A percentile compares a stretch with the other conserved stretches of the same genome.
Evolutionary conservation across 1,284 basidiomycete species (phyloP).

Genomic region (Naganishia cerealis): DNA sequence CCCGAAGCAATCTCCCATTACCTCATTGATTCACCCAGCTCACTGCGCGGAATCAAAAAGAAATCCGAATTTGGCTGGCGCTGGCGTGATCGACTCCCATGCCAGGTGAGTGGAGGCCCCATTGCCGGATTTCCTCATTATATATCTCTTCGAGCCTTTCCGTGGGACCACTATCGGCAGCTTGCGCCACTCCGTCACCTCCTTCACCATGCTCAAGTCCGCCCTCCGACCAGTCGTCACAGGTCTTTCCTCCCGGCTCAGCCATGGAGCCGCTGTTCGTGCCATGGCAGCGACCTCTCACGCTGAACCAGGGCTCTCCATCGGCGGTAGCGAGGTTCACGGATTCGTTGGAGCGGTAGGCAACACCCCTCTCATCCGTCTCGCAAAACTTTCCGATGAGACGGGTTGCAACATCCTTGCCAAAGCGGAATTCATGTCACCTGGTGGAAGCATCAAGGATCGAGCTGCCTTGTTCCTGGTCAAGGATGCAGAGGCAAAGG

Average conservation of each 20-base stretch:
- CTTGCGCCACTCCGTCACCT: not conserved
- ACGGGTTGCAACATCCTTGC: constrained; percentile 87
- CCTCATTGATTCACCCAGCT: not conserved
- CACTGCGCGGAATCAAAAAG: not conserved
- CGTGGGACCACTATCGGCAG: not conserved
- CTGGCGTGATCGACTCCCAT: not conserved
- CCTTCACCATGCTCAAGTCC: constrained; percentile 24
- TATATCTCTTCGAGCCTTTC: not conserved
- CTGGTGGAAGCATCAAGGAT: constrained; percentile 98
- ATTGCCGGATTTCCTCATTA: constrained; percentile 1
- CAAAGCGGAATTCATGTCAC: constrained; percentile 97
- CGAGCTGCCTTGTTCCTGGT: constrained; percentile 90
- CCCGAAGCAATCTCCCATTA: not conserved
- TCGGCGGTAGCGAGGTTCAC: constrained; percentile 28
- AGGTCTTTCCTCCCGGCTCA: not conserved
- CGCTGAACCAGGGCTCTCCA: constrained; percentile 1
- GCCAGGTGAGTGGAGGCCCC: not conserved
- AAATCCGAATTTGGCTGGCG: not conserved
- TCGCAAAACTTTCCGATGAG: constrained; percentile 79
- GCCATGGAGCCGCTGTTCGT: not conserved
- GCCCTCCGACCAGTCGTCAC: constrained; percentile 37
- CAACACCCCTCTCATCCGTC: constrained; percentile 87
- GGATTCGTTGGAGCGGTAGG: constrained; percentile 33
- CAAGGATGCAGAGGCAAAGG: constrained; percentile 81
- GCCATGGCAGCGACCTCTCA: constrained; percentile 13